Evolutionary conservation across 345 rosid genomes (phyloP).

Genomic region (Dipteronia sinensis): DNA sequence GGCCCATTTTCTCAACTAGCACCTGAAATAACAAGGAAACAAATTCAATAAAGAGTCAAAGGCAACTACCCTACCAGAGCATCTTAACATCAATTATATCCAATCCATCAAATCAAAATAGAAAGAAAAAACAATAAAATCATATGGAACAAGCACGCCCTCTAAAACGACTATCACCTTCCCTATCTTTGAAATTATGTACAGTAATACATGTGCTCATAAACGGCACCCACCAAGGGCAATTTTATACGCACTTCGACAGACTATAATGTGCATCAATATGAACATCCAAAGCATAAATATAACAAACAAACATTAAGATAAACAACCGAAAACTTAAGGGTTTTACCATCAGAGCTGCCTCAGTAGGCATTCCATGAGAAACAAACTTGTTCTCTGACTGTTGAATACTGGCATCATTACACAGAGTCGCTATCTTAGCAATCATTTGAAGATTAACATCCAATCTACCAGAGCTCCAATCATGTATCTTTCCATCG

Average conservation of each 20-base stretch:
- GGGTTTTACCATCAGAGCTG: slow-evolving; percentile 61
- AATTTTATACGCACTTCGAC: background rate
- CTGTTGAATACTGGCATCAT: slow-evolving; percentile 56
- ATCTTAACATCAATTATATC: slow-evolving; percentile 3
- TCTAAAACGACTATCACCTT: background rate
- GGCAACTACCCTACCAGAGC: slow-evolving; percentile 1
- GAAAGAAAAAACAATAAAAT: background rate
- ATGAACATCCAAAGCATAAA: background rate
- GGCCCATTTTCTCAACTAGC: slow-evolving; percentile 76
- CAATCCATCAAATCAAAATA: background rate
- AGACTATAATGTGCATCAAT: background rate
- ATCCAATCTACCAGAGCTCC: slow-evolving; percentile 58
- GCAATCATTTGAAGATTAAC: slow-evolving; percentile 70
- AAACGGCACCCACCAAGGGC: background rate
- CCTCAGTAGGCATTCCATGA: slow-evolving; percentile 79
- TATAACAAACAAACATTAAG: background rate
- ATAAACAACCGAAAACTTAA: background rate
- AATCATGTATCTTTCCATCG: slow-evolving; percentile 64
- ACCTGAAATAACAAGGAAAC: slow-evolving; percentile 40
- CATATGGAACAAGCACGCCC: too few species aligned
- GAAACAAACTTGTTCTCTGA: slow-evolving; percentile 57
- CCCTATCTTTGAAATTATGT: background rate
- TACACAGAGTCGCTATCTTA: slow-evolving; percentile 63
- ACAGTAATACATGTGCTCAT: background rate
- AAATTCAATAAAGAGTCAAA: background rate